Conservation (phyloP, 2,329 filamentous ascomycete species). For the Emericellopsis atlantica region DNA sequence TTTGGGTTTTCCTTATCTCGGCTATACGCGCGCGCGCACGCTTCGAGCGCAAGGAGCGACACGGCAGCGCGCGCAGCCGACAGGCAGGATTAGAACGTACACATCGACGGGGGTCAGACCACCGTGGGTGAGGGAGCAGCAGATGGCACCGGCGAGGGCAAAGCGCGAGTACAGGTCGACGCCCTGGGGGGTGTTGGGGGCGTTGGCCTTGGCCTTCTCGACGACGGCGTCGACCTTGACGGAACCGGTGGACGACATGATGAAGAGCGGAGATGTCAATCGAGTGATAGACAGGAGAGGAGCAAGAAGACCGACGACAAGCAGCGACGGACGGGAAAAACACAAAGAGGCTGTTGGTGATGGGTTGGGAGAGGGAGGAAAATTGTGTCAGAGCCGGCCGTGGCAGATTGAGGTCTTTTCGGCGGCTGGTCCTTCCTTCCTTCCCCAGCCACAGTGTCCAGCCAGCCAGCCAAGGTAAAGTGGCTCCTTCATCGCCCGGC, state of each 20-base stretch:
- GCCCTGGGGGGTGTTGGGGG: conserved; percentile 30
- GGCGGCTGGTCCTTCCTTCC: neutral
- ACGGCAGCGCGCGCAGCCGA: neutral
- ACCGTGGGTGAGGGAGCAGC: conserved; percentile 97
- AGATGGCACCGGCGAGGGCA: conserved; percentile 93
- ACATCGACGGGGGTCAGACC: conserved; percentile 97
- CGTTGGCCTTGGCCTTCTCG: conserved; percentile 24
- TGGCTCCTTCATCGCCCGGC: too few relatives aligned
- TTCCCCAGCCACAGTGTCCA: neutral
- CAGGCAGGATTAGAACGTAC: conserved; percentile 50
- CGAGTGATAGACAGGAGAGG: neutral
- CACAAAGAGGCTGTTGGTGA: neutral
- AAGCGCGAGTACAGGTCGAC: conserved; percentile 83
- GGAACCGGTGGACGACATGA: conserved; percentile 21
- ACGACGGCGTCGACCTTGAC: conserved; percentile 31
- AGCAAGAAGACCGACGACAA: neutral
- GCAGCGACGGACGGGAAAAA: neutral
- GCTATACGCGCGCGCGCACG: neutral
- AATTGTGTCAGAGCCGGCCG: neutral
- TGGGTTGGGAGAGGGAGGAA: neutral
- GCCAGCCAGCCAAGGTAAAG: neutral
- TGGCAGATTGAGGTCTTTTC: neutral
- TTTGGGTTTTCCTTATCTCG: neutral
- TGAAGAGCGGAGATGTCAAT: conserved; percentile 8
- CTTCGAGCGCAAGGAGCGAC: neutral